A percentile compares a stretch with the other conserved stretches of the same genome.
Conservation (phyloP, 2,329 filamentous ascomycete genomes). For the Penicillium griseofulvum region DNA sequence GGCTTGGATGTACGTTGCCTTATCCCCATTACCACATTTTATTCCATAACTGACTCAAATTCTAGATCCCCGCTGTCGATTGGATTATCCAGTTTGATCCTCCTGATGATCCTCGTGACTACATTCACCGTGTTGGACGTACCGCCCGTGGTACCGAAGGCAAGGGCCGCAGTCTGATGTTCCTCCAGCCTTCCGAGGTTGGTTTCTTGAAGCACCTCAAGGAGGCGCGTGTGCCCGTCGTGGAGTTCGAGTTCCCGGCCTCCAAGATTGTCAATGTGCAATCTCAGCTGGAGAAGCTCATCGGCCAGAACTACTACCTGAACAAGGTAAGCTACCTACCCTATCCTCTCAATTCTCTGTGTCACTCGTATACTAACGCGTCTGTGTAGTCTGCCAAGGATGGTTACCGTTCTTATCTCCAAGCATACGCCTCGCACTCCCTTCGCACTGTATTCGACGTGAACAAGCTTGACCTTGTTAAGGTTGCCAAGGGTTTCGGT, state of each 20-base stretch:
- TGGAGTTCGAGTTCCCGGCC: slow-evolving; percentile 91
- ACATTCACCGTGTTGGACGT: slow-evolving; percentile 94
- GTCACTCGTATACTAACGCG: neutral
- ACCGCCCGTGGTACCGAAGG: slow-evolving; percentile 81
- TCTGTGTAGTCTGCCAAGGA: slow-evolving; percentile 59
- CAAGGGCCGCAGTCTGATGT: slow-evolving; percentile 87
- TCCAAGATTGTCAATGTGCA: slow-evolving; percentile 91
- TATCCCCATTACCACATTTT: neutral
- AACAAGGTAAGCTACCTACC: slow-evolving; percentile 63
- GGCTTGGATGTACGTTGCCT: slow-evolving; percentile 64
- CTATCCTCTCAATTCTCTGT: neutral
- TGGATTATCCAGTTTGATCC: slow-evolving; percentile 97
- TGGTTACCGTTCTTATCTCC: slow-evolving; percentile 83
- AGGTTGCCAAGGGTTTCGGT: slow-evolving; percentile 81
- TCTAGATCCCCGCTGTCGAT: slow-evolving; percentile 78
- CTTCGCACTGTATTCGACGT: slow-evolving; percentile 82
- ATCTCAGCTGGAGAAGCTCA: slow-evolving; percentile 88
- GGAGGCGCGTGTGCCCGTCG: slow-evolving; percentile 84
- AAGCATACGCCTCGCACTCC: slow-evolving; percentile 88
- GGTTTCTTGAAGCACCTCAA: slow-evolving; percentile 91
- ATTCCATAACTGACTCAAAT: neutral
- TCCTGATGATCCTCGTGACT: slow-evolving; percentile 83
- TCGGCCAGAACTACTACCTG: slow-evolving; percentile 93
- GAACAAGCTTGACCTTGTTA: slow-evolving; percentile 75
- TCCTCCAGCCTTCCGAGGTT: slow-evolving; percentile 86